These are phyloP conservation scores for Coniella lustricola DNA, from an alignment of 2,329 filamentous ascomycete genomes.

Conservation along the genomic window DNA sequence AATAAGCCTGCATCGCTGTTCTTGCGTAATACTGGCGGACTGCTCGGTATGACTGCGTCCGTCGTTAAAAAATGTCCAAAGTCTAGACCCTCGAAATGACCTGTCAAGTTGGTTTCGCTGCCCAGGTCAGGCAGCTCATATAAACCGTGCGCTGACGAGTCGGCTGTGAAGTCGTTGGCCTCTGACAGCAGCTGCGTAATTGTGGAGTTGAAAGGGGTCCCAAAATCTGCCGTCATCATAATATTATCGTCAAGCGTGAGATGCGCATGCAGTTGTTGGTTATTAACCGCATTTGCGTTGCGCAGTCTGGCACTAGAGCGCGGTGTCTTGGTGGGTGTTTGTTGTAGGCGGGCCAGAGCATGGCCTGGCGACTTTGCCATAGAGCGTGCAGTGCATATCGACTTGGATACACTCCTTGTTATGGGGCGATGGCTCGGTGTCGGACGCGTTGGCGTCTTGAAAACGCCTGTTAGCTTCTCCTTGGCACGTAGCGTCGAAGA, in stretches of 20 bases:
- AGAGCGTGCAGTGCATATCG: conserved; percentile 41
- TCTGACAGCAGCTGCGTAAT: conserved; percentile 59
- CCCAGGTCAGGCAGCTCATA: conserved; percentile 38
- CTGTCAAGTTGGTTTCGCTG: conserved; percentile 24
- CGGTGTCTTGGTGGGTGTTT: conserved; percentile 40
- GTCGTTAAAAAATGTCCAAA: conserved; percentile 42
- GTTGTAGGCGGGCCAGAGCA: conserved; percentile 31
- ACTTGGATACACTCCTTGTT: conserved; percentile 53
- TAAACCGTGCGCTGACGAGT: conserved; percentile 29
- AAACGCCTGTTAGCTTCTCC: conserved; percentile 38
- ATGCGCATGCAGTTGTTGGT: conserved; percentile 24
- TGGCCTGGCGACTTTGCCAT: conserved; percentile 38
- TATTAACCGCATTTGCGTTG: conserved; percentile 31
- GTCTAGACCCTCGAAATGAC: conserved; percentile 30
- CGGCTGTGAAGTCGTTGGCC: conserved; percentile 37
- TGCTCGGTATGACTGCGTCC: conserved; percentile 41
- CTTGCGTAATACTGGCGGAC: conserved; percentile 33
- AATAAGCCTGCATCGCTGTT: conserved; percentile 18
- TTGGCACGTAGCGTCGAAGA: conserved; percentile 48
- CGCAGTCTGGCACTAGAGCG: conserved; percentile 29
- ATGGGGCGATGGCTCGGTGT: conserved; percentile 54
- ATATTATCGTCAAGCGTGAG: conserved; percentile 28
- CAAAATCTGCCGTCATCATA: conserved; percentile 24
- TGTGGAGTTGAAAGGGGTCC: conserved; percentile 55
- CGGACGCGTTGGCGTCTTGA: conserved; percentile 59